These are phyloP conservation scores for Alternaria dauci DNA, from an alignment of 2,329 filamentous ascomycete species.

Conservation along the genomic window DNA sequence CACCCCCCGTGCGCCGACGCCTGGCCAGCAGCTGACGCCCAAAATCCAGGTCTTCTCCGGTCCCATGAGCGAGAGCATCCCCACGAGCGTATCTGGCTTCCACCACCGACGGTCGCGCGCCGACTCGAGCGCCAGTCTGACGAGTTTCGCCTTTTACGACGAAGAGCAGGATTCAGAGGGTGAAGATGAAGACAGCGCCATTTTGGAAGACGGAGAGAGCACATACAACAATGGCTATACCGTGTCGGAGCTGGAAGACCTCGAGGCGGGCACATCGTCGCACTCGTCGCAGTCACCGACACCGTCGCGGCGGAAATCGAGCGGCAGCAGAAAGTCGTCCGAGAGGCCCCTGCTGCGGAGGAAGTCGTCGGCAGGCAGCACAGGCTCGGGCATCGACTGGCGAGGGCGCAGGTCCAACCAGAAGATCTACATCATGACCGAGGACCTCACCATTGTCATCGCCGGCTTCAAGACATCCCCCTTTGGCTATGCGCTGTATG, in stretches of 20 bases:
- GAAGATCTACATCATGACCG: slow-evolving; percentile 91
- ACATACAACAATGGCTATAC: slow-evolving; percentile 48
- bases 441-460: slow-evolving; percentile 92
- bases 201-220: slow-evolving; percentile 43
- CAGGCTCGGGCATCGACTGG: slow-evolving; percentile 66
- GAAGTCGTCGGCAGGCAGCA: slow-evolving; percentile 74
- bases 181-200: slow-evolving; percentile 47
- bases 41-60: slow-evolving; percentile 77
- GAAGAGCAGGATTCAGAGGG: slow-evolving; percentile 68
- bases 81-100: slow-evolving; percentile 91
- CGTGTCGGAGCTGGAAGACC: slow-evolving; percentile 60
- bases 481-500: slow-evolving; percentile 73
- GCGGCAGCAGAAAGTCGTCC: slow-evolving; percentile 66
- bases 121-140: slow-evolving; percentile 78
- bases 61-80: slow-evolving; percentile 94
- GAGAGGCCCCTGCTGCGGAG: slow-evolving; percentile 73
- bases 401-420: slow-evolving; percentile 75
- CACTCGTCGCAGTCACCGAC: slow-evolving; percentile 31
- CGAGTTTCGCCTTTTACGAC: slow-evolving; percentile 79
- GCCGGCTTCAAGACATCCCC: slow-evolving; percentile 86
- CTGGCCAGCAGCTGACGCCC: slow-evolving; percentile 48
- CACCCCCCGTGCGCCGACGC: slow-evolving; percentile 17
- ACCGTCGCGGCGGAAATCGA: slow-evolving; percentile 65
- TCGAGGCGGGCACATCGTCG: slow-evolving; percentile 48
- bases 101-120: slow-evolving; percentile 81